Evolutionary conservation across 176 grass and related monocot species (phyloP).

Genomic region (Oropetium thomaeum): DNA sequence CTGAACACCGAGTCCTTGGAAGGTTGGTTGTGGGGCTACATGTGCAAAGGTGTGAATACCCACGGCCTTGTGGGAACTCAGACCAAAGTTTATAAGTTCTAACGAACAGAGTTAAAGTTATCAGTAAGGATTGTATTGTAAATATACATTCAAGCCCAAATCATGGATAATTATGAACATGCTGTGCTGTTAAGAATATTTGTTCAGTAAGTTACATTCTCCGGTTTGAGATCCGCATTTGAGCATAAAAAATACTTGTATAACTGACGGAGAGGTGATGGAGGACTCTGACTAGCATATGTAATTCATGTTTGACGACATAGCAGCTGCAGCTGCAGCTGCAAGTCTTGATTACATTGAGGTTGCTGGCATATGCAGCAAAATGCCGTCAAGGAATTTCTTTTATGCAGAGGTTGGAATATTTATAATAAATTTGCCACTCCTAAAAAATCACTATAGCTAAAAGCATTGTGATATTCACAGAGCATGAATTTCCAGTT

Average conservation of each 20-base stretch:
- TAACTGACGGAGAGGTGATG: background rate
- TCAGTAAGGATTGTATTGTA: background rate
- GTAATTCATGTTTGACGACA: background rate
- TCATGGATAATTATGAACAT: background rate
- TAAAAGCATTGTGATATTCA: slow-evolving; percentile 2
- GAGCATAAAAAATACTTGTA: background rate
- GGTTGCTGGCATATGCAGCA: background rate
- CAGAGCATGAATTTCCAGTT: background rate
- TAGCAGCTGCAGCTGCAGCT: too few species aligned
- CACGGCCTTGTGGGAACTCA: background rate
- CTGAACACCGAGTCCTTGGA: background rate
- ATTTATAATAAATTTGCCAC: too few species aligned
- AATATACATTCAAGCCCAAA: background rate
- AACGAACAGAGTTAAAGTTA: background rate
- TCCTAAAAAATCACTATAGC: too few species aligned
- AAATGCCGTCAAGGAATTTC: background rate
- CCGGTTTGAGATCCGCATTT: background rate
- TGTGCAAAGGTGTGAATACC: background rate
- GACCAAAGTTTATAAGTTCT: background rate
- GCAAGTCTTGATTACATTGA: too few species aligned
- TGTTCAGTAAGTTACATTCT: background rate
- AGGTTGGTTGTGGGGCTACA: background rate
- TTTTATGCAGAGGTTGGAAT: too few species aligned
- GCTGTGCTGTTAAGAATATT: background rate
- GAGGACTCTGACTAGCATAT: too few species aligned